Base-by-base conservation (phyloP, 768 basidiomycete genomes). In the Vararia minispora region DNA sequence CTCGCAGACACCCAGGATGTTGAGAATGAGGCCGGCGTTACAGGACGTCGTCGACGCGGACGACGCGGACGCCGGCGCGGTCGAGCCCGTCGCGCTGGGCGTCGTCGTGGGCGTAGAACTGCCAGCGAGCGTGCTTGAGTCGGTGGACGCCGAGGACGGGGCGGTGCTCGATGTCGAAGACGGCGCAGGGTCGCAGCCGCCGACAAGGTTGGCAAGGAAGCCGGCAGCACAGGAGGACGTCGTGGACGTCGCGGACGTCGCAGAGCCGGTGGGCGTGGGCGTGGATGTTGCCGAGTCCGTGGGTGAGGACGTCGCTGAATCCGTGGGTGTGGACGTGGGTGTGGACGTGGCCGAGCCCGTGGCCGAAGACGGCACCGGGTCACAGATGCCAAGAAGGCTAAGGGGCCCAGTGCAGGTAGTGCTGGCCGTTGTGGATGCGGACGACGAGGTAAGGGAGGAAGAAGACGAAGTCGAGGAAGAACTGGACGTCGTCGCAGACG, bases 381-480 rank as follows among this genome's bases (percentile, higher is more conserved):
- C 18, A 13, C 33, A 16, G 29, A 28, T 10, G 36, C 29, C 7
- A 14, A 20, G 17, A 26, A 12, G 33, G 30, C 13, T 32, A 5
- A 18, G 37, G 24, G 18, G 37, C 23, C n/a, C 8, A 13, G 40
- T 31, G 50, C 41, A 0, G 41, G 43, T 17, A 30, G 48, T 3
- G 44, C 45, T 16, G 46, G 44, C 9, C 17, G 50, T 37, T 6
- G 38, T 30, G 8, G 33, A 2, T n/a, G 43, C 34, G 5, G 47
- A 22, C 11, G 39, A 16, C 3, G 51, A 28, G 10, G 30, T 39
- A 24, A 31, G 35, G 12, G 42, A 14, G 16, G 35, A 12, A 12
- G 48, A 20, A 2, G 34, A 28, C 12, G 28, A 28, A 12, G 31
- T 36, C 11, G 47, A 25, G n/a, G 46, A 41, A 14, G 38, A 33